Base-by-base conservation (phyloP, 2,329 filamentous ascomycete genomes). In the Lachnellula willkommii region DNA sequence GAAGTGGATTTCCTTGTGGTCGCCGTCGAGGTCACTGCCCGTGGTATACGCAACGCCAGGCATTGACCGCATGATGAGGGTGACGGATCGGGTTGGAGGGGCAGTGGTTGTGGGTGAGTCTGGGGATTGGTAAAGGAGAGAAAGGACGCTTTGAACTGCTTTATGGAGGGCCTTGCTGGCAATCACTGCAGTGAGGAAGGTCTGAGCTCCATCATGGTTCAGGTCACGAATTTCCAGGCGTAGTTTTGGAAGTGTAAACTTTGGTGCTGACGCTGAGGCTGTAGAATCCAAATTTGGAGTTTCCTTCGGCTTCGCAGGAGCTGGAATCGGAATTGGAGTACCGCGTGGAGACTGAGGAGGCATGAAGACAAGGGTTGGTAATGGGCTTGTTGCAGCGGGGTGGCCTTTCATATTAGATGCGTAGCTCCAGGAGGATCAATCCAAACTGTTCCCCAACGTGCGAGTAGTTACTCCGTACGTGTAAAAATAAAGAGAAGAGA, bases 1-100 rank as follows among this genome's bases (percentile, higher is more conserved):
- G 71, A 97, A 79, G 73, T 96, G 90, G 60, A 96, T 94, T 70
- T 96, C 91, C 69, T 96, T 96, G 77, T 96, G 90, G 68, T 94
- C 88, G 59, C 78, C 64, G 72, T 96, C 92, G 11, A 95, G 79
- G 40, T 91, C 87, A 9, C 77, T 81, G 60, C 90, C 89, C 0
- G 83, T 90, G 1, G 93, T 96, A 75, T 96, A 95, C 20, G 93
- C 93, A 4, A 97, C 89, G 50, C 93, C 93, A 48, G 75, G 77
- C 82, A 95, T 91, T 62, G 84, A 77, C 32, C 89, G 83, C 4
- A 97, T 77, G 57, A 96, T 79, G 37, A 97, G 74, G 0, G 92
- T 96, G 17, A 97, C 84, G 51, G 90, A 95, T 58, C 90, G 87
- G 9, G 90, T 94, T n/a, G 82, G 77, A 42, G 82, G 81, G 7